Base-by-base conservation (phyloP, 371 early-diverging fungal genomes). In the Mortierella sp. region DNA sequence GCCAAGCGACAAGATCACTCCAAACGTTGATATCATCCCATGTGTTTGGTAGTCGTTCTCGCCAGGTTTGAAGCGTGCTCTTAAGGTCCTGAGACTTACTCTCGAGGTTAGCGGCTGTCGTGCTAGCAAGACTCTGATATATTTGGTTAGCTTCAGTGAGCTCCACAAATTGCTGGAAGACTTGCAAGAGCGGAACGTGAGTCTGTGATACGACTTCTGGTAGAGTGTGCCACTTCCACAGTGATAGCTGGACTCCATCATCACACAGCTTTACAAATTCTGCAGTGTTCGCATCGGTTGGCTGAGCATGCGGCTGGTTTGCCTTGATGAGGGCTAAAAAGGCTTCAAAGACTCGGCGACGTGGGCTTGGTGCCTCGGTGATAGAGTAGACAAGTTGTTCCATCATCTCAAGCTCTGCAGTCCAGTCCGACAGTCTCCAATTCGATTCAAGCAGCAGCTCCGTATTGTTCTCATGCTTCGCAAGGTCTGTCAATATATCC, bases 1-100 rank as follows among this genome's bases (percentile, higher is more conserved):
- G 89, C 99, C 99, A 99, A 2, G 97, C 94, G 4, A 98, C 97
- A 24, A 99, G 83, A 70, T 98, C 97, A 72, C 97, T 96, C 99
- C 99, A 99, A 1, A 98, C 87, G 63, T 95, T 94, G 77, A 99
- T 97, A 78, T 97, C 96, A 70, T 99, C 99, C 96, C 97, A 98
- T 63, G 89, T 87, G 76, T 97, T 98, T 9, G 99, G 99, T 57
- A 99, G 83, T 33, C 99, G 90, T 69, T 99, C 99, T 65, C 99
- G 89, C 99, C 99, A 99, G 1, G 97, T 97, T 63, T 92, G 90
- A 19, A 99, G 82, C 15, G 96, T 90, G 41, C 93, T 93, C 74
- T 97, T 96, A 28, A 99, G 84, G 61, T 99, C 98, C 47, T 91
- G 91, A 5, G 95, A 92, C 72, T 93, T 92, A 64, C 85, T 84